Base-by-base conservation (phyloP, 495 filamentous ascomycete genomes). In the Polyplosphaeria fusca region DNA sequence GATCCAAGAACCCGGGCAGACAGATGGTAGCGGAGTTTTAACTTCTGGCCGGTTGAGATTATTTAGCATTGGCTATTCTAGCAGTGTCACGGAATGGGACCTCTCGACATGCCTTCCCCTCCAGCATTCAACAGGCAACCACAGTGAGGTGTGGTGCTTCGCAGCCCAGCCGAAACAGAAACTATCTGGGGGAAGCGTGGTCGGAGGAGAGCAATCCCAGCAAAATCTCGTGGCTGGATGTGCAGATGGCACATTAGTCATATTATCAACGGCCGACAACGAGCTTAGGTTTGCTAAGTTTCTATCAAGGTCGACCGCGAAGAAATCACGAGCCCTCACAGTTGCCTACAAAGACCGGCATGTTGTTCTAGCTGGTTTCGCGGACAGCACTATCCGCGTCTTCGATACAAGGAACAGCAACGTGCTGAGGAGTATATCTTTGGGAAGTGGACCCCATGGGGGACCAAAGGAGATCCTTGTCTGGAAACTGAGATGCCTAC, bases 111-210 rank as follows among this genome's bases (percentile, higher is more conserved):
- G 88, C 4, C 74, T 79, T 47, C 88, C 90, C 5, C 73, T 83
- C 68, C 81, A 86, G 27, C 87, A 95, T 67, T 86, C 90, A 7
- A 89, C 88, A 67, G 92, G 92, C 18, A 95, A 92, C 70, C 87
- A 95, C 68, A 91, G 92, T 35, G 93, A 95, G 63, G 91, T 97
- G 54, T 99, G 93, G 93, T 95, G 91, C 71, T 76, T 96, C 53
- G 87, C 85, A 55, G 88, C 85, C n/a, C 93, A 96, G 74, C 93
- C 94, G 68, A 76, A 63, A 73, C 75, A 71, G 66, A 73, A 58
- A 53, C 69, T 14, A 11, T 44, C 38, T 16, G 19, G 67, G 27
- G 70, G 73, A 48, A 70, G 70, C 40, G 28, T 69, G 66, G 55
- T 67, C 7, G 14, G 24, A 13, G 55, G 26, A 14, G 16, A 30